Evolutionary conservation across 352 stramenopile species (phyloP).

Genomic region (Phytophthora syringae): DNA sequence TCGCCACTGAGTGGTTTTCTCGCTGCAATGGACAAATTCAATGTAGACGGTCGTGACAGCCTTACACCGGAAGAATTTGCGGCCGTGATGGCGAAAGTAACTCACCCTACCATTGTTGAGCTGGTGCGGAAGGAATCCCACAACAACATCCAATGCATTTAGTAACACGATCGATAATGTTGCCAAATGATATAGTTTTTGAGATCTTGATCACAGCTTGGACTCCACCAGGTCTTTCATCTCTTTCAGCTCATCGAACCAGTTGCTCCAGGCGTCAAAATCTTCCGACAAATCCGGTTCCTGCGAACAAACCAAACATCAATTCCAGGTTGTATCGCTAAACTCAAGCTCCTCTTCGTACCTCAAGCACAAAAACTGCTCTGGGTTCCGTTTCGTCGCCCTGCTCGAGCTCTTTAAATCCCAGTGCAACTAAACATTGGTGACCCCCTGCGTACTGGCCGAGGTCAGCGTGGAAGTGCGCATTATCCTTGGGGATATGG

Average conservation of each 20-base stretch:
- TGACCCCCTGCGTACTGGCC: slow-evolving; percentile 68
- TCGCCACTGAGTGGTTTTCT: slow-evolving; percentile 25
- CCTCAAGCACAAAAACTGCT: slow-evolving; percentile 73
- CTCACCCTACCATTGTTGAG: slow-evolving; percentile 42
- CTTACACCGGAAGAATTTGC: slow-evolving; percentile 41
- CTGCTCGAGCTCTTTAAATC: slow-evolving; percentile 68
- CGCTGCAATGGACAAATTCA: slow-evolving; percentile 23
- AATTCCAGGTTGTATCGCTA: not conserved
- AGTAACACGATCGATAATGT: slow-evolving; percentile 1
- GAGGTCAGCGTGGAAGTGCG: slow-evolving; percentile 70
- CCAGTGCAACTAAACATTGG: slow-evolving; percentile 71
- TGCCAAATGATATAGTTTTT: not conserved
- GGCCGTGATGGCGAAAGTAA: slow-evolving; percentile 44
- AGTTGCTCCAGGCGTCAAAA: slow-evolving; percentile 80
- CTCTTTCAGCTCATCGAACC: slow-evolving; percentile 80
- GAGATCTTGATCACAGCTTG: slow-evolving; percentile 31
- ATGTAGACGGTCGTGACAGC: slow-evolving; percentile 18
- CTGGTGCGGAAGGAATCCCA: slow-evolving; percentile 57
- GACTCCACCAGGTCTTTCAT: slow-evolving; percentile 59
- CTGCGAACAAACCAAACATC: slow-evolving; percentile 34
- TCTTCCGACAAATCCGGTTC: slow-evolving; percentile 79
- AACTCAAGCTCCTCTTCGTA: slow-evolving; percentile 9
- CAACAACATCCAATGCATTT: slow-evolving; percentile 71
- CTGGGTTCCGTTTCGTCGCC: slow-evolving; percentile 44
- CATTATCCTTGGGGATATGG: slow-evolving; percentile 78